Evolutionary conservation across 176 grass and related monocot genomes (phyloP), one percentile per base, ranked within the genome.

Genomic region (Avena eriantha): DNA sequence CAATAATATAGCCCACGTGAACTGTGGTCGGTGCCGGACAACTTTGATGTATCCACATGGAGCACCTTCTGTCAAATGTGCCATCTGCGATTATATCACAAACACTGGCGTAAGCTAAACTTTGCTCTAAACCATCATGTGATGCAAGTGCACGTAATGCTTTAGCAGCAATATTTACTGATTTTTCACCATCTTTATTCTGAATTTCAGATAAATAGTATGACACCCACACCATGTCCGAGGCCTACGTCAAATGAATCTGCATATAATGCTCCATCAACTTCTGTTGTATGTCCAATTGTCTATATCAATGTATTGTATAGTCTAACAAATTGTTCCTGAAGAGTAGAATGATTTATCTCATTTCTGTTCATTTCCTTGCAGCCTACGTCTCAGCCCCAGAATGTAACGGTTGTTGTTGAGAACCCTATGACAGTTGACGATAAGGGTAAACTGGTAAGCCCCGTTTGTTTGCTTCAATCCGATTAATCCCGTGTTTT

Each of bases 381-480:
- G 70, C 68, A 98, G 96, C 92, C 73, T 18, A 56, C 94, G 80
- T 61, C 93, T 84, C 93, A 84, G 77, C 53, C 79, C 11, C 89
- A 90, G 65, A 98, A 87, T 82, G 88, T 93, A 72, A 98, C 93
- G 2, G 96, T 98, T 82, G 96, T 98, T 73, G 96, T 98, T 2
- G 96, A 98, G 81, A 98, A 98, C 50, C 96, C 96, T 59, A 94
- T 88, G 96, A 87, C 96, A 35, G 90, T 98, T 39, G 92, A 98
- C 68, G 92, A 94, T 41, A 94, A 90, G 71, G 96, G 96, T 86
- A 96, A 98, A 83, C 78, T 98, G 88, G 96, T 98, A 92, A 92
- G 85, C 24, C 77, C 36, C 24, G 49, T 83, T 70, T 55, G 69
- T 73, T 72, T 67, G 24, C 31, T 75, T 77, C 5, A 61, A 53